Conservation (phyloP, 441 rosid genomes). For the Hypseocharis bilobata region DNA sequence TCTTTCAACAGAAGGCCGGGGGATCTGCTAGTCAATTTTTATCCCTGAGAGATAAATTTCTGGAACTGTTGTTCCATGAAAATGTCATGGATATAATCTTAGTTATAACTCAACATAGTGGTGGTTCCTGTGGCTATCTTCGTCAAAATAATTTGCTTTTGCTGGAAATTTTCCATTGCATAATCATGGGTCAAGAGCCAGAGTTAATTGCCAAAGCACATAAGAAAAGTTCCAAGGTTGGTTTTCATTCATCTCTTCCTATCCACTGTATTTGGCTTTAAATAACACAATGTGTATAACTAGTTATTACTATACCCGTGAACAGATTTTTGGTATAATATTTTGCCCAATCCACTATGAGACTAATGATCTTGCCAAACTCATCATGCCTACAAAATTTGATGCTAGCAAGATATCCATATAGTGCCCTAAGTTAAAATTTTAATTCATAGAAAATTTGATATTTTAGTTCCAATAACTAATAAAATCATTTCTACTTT, state of each 20-base stretch:
- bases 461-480: neutral
- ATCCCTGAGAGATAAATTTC: conserved; percentile 67
- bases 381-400: neutral
- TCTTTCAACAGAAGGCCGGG: conserved; percentile 58
- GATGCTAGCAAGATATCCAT: neutral
- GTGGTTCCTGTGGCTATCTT: conserved; percentile 44
- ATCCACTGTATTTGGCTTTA: neutral
- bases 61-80: conserved; percentile 69
- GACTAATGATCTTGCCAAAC: neutral
- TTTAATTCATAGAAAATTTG: neutral
- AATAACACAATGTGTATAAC: neutral
- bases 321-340: neutral
- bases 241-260: neutral
- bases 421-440: neutral
- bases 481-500: neutral
- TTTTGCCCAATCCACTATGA: neutral
- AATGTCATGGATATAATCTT: conserved; percentile 72
- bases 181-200: conserved; percentile 71
- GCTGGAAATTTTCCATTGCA: conserved; percentile 64
- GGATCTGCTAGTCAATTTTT: conserved; percentile 54
- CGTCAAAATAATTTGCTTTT: conserved; percentile 79
- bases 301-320: neutral
- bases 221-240: conserved; percentile 40
- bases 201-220: conserved; percentile 53
- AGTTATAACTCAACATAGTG: conserved; percentile 59